A percentile compares a stretch with the other conserved stretches of the same genome.
phyloP scores from a whole-genome alignment of 2,329 filamentous ascomycete species.

The Bipolaris cookei region DNA sequence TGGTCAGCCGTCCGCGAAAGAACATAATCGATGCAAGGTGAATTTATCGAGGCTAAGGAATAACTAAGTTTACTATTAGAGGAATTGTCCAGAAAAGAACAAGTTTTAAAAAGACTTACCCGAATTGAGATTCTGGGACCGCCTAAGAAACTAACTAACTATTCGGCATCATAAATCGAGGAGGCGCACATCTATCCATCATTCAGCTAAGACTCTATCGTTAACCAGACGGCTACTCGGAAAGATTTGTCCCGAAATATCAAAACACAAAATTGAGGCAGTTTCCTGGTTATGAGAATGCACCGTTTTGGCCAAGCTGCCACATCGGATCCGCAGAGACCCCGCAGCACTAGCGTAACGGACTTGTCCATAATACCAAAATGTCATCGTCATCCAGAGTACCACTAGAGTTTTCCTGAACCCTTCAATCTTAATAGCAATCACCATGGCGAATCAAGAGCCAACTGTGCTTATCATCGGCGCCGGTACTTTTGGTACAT shows the following conservation, averaged over 20 bases:
- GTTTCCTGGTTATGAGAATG: slow-evolving; percentile 4
- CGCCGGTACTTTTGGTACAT: slow-evolving; percentile 69
- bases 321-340: slow-evolving; percentile 17
- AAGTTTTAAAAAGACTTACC: too few relatives aligned
- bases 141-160: too few relatives aligned
- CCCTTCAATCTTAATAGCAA: background rate
- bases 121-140: background rate
- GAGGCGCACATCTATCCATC: too few relatives aligned
- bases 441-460: slow-evolving; percentile 17
- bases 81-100: too few relatives aligned
- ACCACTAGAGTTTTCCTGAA: background rate
- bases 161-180: too few relatives aligned
- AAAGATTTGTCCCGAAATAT: background rate
- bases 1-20: background rate
- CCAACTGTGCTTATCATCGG: slow-evolving; percentile 63
- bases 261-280: background rate
- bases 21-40: too few relatives aligned
- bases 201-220: background rate
- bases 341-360: slow-evolving; percentile 16
- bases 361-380: slow-evolving; percentile 7
- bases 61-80: too few relatives aligned
- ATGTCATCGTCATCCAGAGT: background rate
- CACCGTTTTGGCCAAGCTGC: slow-evolving; percentile 10
- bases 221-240: background rate
- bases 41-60: too few relatives aligned